These are phyloP conservation scores for Chaetoceros tenuissimus DNA, from an alignment of 108 stramenopile genomes.

Conservation along the genomic window DNA sequence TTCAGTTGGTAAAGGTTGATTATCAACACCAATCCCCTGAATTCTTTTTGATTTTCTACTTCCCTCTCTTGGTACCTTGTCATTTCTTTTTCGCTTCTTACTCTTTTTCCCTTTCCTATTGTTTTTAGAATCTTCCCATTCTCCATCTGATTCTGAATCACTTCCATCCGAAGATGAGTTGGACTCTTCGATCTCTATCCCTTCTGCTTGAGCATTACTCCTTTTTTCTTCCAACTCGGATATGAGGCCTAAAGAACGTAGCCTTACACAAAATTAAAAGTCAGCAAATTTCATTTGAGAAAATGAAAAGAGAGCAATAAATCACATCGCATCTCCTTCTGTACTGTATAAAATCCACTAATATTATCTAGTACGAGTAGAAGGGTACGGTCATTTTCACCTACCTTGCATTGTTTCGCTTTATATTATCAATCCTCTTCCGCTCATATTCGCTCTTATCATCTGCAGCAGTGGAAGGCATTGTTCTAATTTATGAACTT, in stretches of 20 bases:
- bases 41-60: slow-evolving; percentile 49
- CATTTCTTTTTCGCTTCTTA: background rate
- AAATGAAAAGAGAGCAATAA: background rate
- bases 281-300: background rate
- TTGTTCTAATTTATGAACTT: too few relatives aligned
- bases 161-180: slow-evolving; percentile 9
- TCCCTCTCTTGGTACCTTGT: slow-evolving; percentile 16
- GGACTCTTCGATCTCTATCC: background rate
- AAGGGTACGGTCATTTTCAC: background rate
- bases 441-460: slow-evolving; percentile 60
- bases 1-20: background rate
- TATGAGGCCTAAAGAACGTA: slow-evolving; percentile 56
- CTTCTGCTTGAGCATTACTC: slow-evolving; percentile 46
- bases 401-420: slow-evolving; percentile 66
- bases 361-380: background rate
- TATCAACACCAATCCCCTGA: slow-evolving; percentile 18
- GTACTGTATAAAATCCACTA: background rate
- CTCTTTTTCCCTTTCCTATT: slow-evolving; percentile 10
- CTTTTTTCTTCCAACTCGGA: slow-evolving; percentile 39
- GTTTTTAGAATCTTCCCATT: slow-evolving; percentile 1
- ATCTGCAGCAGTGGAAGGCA: too few relatives aligned
- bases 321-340: background rate
- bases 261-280: background rate
- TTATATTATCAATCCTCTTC: slow-evolving; percentile 55
- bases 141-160: background rate